Conservation (phyloP, 2,329 filamentous ascomycete species). For the Colletotrichum sp. region DNA sequence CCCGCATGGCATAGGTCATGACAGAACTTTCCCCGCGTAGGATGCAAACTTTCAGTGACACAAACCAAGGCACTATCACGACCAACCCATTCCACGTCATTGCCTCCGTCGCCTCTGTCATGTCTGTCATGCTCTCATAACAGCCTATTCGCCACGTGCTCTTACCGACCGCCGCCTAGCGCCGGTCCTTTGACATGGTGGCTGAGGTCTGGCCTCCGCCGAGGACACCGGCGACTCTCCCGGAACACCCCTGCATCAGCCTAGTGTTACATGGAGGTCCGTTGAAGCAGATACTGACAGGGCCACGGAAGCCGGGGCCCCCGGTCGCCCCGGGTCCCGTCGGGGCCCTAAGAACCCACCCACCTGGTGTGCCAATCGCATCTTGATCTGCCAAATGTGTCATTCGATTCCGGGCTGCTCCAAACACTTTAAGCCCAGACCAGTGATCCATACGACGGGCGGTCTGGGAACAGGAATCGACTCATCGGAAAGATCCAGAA, state of each 20-base stretch:
- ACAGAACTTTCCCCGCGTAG: slow-evolving; percentile 5
- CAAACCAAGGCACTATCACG: not conserved
- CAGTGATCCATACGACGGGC: not conserved
- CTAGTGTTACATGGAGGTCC: not conserved
- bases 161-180: not conserved
- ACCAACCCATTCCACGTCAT: not conserved
- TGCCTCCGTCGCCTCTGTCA: not conserved
- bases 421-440: not conserved
- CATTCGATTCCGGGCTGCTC: not conserved
- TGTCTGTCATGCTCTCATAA: not conserved
- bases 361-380: slow-evolving; percentile 9
- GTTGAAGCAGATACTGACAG: not conserved
- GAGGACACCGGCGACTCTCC: not conserved
- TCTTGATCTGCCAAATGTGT: not conserved
- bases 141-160: not conserved
- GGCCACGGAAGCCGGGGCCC: not conserved
- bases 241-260: not conserved
- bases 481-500: not conserved
- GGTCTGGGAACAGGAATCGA: not conserved
- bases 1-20: not conserved
- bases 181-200: not conserved
- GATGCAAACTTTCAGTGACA: not conserved
- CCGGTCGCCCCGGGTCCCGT: not conserved
- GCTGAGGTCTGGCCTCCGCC: not conserved
- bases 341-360: not conserved